A percentile compares a stretch with the other conserved stretches of the same genome.
Evolutionary conservation across 2,329 filamentous ascomycete species (phyloP).

Genomic region (Colletotrichum falcatum): DNA sequence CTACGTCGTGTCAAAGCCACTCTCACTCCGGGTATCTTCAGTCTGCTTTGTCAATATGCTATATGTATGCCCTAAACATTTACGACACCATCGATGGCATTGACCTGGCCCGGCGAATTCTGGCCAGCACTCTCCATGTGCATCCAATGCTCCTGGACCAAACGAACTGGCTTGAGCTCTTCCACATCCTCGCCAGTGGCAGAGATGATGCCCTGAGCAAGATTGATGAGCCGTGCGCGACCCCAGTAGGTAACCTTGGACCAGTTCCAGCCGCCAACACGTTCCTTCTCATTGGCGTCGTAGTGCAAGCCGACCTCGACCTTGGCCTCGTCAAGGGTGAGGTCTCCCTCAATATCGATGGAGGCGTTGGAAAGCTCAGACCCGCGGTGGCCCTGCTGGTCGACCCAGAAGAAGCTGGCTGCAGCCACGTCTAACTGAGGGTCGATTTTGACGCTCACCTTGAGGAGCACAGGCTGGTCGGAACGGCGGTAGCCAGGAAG

Average conservation of each 20-base stretch:
- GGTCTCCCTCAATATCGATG: slow-evolving; percentile 20
- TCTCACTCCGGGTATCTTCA: not conserved
- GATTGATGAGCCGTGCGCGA: slow-evolving; percentile 15
- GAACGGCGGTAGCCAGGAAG: slow-evolving; percentile 27
- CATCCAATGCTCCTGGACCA: slow-evolving; percentile 22
- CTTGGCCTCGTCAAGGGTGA: slow-evolving; percentile 4
- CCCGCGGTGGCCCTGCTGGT: slow-evolving; percentile 20
- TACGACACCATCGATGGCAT: not conserved
- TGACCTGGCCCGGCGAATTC: not conserved
- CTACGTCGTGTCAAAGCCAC: not conserved
- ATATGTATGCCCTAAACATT: not conserved
- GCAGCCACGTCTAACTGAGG: not conserved
- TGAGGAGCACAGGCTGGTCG: slow-evolving; percentile 14
- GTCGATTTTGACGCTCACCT: slow-evolving; percentile 22
- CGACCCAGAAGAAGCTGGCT: slow-evolving; percentile 30
- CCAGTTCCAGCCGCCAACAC: slow-evolving; percentile 29
- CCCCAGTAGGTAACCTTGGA: slow-evolving; percentile 24
- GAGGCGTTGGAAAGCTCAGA: slow-evolving; percentile 1
- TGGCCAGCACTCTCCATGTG: not conserved
- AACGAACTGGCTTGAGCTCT: slow-evolving; percentile 18
- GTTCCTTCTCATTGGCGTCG: slow-evolving; percentile 26
- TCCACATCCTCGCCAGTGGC: not conserved
- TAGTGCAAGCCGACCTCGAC: slow-evolving; percentile 17
- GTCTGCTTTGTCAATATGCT: not conserved
- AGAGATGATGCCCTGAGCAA: not conserved